A percentile compares a stretch with the other conserved stretches of the same genome.
Conservation (phyloP, 2,329 filamentous ascomycete genomes). For the Davidsoniella virescens region DNA sequence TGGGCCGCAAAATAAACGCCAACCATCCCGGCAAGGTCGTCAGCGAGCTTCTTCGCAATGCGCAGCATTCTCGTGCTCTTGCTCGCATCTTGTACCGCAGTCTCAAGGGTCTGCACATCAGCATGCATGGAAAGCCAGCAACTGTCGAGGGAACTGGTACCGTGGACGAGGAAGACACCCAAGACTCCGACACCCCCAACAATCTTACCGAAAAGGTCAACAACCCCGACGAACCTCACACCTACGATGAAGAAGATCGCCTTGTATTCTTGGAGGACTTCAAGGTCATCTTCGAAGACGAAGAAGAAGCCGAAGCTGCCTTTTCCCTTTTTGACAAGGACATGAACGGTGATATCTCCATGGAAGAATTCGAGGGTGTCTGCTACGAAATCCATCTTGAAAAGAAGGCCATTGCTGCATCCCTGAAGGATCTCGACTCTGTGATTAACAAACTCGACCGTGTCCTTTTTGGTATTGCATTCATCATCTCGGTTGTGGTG, state of each 20-base stretch:
- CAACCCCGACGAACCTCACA: constrained; percentile 26
- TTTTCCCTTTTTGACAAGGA: constrained; percentile 93
- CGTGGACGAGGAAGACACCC: constrained; percentile 1
- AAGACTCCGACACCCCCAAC: not conserved
- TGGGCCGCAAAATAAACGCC: constrained; percentile 50
- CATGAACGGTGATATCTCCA: constrained; percentile 88
- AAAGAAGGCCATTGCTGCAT: constrained; percentile 88
- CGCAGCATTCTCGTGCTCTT: constrained; percentile 61
- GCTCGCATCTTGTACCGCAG: constrained; percentile 80
- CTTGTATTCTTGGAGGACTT: constrained; percentile 67
- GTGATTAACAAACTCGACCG: constrained; percentile 81
- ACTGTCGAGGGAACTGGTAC: not conserved
- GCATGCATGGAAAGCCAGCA: not conserved
- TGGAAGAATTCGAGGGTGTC: constrained; percentile 84
- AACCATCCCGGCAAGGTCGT: constrained; percentile 77
- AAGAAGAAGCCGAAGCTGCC: constrained; percentile 75
- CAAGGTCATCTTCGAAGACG: constrained; percentile 58
- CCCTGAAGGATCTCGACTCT: constrained; percentile 84
- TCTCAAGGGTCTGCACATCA: constrained; percentile 27
- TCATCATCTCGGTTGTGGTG: constrained; percentile 66
- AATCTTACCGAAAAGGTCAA: constrained; percentile 8
- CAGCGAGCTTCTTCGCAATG: constrained; percentile 56
- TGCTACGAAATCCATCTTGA: constrained; percentile 90
- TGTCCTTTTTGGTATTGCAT: constrained; percentile 75
- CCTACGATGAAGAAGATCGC: constrained; percentile 43